Base-by-base conservation (phyloP, 169 alveolate genomes). In the Eimeria maxima region DNA sequence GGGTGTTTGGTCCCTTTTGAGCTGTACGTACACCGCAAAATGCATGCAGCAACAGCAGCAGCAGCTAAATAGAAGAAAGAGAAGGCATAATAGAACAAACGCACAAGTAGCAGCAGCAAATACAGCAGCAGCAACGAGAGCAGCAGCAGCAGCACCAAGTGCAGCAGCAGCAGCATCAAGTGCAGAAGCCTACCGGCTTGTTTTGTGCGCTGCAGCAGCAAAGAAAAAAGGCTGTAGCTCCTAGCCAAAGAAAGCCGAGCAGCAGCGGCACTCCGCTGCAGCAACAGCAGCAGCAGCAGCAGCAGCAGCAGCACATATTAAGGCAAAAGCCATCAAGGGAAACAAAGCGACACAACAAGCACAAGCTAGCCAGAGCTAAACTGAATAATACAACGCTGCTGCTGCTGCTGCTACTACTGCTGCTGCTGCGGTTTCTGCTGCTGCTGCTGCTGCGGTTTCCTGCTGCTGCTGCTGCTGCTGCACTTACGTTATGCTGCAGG, bases 181-280 rank as follows among this genome's bases (percentile, higher is more conserved):
- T 71, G 47, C 42, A 11, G 57, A 63, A 44, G 63, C 87, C 42
- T n/a, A 38, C 87, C 87, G 5, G 87, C 87, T 45, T 76, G 87
- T 76, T 76, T 76, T 44, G 87, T 76, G 87, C 87, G 87, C 60
- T 76, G 87, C 87, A 76, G 60, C 87, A 76, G 50, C 87, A 76
- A 76, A 76, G 87, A 76, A 38, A 76, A 76, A 6, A 76, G 87
- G 22, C 87, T 76, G 87, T 76, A 76, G 63, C 57, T 76, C 60
- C 47, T 76, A 29, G 87, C 87, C 87, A 76, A 20, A 18, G 57
- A 76, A 13, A 76, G 55, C 1, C 87, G 87, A 45, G 87, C 87
- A 20, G 87, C 87, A 42, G 87, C 87, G 18, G 87, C 27, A 20
- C 38, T 76, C 50, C 87, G 55, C 87, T 76, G 87, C 87, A 38